Base-by-base conservation (phyloP, 2,329 filamentous ascomycete species). In the Penicillium sp. region DNA sequence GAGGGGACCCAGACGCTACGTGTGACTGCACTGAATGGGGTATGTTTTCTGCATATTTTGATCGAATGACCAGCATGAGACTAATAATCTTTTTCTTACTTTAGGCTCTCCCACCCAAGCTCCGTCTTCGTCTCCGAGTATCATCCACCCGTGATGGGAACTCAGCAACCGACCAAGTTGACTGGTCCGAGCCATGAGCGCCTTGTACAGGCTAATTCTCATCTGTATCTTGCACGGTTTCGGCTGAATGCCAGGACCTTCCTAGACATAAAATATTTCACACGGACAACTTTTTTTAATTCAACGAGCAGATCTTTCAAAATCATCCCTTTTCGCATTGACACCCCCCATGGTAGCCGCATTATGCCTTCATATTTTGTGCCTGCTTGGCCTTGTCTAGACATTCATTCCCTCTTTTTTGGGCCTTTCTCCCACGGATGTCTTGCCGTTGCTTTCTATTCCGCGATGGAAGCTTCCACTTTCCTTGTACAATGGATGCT, bases 1-100 rank as follows among this genome's bases (percentile, higher is more conserved):
- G 92, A 96, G 73, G 94, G 92, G 16, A 92, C 89, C 60, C 95
- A 98, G 78, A 84, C 88, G 70, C 96, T 99, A 91, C 89, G 91
- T 71, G 87, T 99, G 60, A 86, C 86, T 59, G 88, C 91, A 62
- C 88, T 91, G 66, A 92, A 88, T 78, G 95, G 92, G 72, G 95
- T 98, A 87, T 88, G 93, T 89, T 36, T 36, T 13, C 49, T 24
- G 35, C 41, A 47, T 39, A 43, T 51, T 3, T 27, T 33, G 10
- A 35, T 33, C 50, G 46, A 19, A 22, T 22, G 24, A 58, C 33
- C 37, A 54, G 52, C 66, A 55, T 67, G 76, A 67, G 19, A 72
- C 60, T 71, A 65, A 70, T 18, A 54, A 41, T 60, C 50, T 49
- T 6, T 50, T 35, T 43, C 40, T 11, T 14, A 24, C 43, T 65